A percentile compares a stretch with the other conserved stretches of the same genome.
Conservation (phyloP, 192 early-diverging fungal species). For the Funneliformis geosporum region DNA sequence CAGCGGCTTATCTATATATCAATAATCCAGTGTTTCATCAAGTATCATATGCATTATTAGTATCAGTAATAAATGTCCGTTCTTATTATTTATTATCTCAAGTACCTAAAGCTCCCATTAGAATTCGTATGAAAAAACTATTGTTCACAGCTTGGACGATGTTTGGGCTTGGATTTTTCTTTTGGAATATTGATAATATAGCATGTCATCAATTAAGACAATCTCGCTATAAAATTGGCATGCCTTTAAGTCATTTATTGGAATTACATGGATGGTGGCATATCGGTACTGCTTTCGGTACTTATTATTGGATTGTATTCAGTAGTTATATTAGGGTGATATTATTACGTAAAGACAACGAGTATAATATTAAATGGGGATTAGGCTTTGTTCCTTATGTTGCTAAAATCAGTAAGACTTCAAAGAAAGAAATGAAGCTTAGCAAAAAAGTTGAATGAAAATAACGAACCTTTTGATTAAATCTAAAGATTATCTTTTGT, state of each 20-base stretch:
- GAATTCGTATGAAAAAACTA: slow-evolving; percentile 38
- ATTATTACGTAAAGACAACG: slow-evolving; percentile 46
- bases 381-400: slow-evolving; percentile 49
- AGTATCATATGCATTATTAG: slow-evolving; percentile 58
- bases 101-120: slow-evolving; percentile 31
- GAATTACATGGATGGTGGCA: slow-evolving; percentile 73
- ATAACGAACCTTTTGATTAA: neutral
- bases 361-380: slow-evolving; percentile 36
- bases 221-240: slow-evolving; percentile 49
- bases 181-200: slow-evolving; percentile 85
- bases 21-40: slow-evolving; percentile 75
- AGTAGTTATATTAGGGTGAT: slow-evolving; percentile 58
- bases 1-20: slow-evolving; percentile 61
- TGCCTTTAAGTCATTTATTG: slow-evolving; percentile 52
- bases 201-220: slow-evolving; percentile 60
- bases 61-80: slow-evolving; percentile 51
- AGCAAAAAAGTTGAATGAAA: neutral
- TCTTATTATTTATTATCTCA: slow-evolving; percentile 45
- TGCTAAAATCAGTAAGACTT: slow-evolving; percentile 5
- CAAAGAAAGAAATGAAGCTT: neutral
- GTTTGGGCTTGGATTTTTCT: slow-evolving; percentile 56
- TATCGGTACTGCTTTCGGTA: slow-evolving; percentile 59
- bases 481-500: no score
- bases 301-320: slow-evolving; percentile 56
- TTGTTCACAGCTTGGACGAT: slow-evolving; percentile 40